phyloP scores from a whole-genome alignment of 2,329 filamentous ascomycete species.

The Bipolaris bicolor region DNA sequence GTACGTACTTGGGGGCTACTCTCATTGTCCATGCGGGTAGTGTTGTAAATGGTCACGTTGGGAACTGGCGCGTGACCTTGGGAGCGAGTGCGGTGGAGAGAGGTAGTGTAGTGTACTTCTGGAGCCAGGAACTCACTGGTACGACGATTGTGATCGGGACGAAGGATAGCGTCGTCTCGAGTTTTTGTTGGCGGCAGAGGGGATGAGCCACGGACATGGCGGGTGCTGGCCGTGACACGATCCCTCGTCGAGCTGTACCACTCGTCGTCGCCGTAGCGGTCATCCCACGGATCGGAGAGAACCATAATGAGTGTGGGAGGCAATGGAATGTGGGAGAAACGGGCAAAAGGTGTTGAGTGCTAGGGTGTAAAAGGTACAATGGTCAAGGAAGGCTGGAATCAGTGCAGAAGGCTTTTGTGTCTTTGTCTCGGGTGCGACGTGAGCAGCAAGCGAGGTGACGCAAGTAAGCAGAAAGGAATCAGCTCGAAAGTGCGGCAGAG shows the following conservation, averaged over 20 bases:
- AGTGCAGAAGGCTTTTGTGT: conserved; percentile 8
- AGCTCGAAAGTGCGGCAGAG: conserved; percentile 24
- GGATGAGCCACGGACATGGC: conserved; percentile 36
- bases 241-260: conserved; percentile 29
- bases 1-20: conserved; percentile 43
- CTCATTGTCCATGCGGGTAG: conserved; percentile 48
- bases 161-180: conserved; percentile 24
- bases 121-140: conserved; percentile 41
- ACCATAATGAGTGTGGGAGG: conserved; percentile 26
- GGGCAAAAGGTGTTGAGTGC: neutral
- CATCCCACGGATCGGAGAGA: conserved; percentile 35
- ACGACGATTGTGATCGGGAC: conserved; percentile 32
- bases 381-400: conserved; percentile 16
- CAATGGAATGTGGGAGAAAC: neutral
- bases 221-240: conserved; percentile 33
- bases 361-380: neutral
- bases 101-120: conserved; percentile 34
- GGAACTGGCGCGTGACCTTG: conserved; percentile 53
- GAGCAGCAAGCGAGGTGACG: conserved; percentile 24
- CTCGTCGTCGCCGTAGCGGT: conserved; percentile 41
- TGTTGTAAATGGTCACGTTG: conserved; percentile 56
- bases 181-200: conserved; percentile 22
- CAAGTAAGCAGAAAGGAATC: conserved; percentile 19
- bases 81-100: conserved; percentile 54
- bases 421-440: conserved; percentile 21